phyloP scores from a whole-genome alignment of 306 rosid genomes.

The Begonia peltatifolia region DNA sequence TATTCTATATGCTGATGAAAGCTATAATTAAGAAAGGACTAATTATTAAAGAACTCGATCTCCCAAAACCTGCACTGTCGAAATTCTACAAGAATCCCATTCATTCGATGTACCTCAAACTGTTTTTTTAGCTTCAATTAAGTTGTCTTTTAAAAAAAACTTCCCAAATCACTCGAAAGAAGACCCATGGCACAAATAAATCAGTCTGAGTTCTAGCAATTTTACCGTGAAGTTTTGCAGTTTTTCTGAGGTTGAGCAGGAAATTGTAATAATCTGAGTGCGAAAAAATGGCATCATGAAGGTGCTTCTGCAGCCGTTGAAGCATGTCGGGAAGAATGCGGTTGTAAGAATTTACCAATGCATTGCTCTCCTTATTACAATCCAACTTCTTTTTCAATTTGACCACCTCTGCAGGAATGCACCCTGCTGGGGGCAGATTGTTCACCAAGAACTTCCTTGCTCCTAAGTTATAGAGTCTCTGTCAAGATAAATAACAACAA shows the following conservation, averaged over 20 bases:
- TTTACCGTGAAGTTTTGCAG: conserved; percentile 14
- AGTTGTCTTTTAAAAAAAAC: no score
- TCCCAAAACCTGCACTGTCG: no score
- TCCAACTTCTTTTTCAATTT: conserved; percentile 12
- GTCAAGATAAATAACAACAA: not conserved
- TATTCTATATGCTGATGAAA: no score
- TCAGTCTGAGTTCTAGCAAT: no score
- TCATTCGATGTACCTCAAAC: no score
- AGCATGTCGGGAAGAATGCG: conserved; percentile 8
- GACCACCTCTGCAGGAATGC: conserved; percentile 13
- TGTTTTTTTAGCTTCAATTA: no score
- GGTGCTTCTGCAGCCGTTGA: conserved; percentile 8
- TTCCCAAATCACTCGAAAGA: no score
- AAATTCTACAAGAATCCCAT: no score
- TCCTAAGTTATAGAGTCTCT: conserved; percentile 22
- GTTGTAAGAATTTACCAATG: conserved; percentile 8
- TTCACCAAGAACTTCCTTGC: conserved; percentile 22
- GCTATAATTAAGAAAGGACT: no score
- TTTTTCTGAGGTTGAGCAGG: conserved; percentile 12
- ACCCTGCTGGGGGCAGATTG: conserved; percentile 25
- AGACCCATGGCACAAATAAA: no score
- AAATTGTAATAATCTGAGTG: conserved; percentile 14
- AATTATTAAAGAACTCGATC: no score
- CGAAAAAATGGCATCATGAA: conserved; percentile 13
- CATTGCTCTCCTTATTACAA: conserved; percentile 15